Evolutionary conservation across 2,329 filamentous ascomycete species (phyloP), one percentile per base, ranked within the genome.

Genomic region (Aspergillus sojae): DNA sequence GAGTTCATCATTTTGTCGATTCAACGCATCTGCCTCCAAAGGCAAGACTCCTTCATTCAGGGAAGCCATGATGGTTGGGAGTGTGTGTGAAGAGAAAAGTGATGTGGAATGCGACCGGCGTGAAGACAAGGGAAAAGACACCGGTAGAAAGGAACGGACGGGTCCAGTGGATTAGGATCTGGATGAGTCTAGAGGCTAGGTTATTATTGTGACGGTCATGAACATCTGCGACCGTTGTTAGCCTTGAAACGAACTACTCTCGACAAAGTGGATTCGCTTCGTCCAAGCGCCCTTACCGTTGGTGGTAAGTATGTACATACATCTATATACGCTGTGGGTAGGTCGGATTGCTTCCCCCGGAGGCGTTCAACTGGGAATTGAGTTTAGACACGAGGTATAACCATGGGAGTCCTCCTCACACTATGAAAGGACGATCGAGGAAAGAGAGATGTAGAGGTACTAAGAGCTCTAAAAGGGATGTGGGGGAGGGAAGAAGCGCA

Each of bases 41-140:
- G 72, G 69, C 62, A 74, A 70, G 10, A 69, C 69, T 62, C 71
- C 71, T 50, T 70, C 71, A 54, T 67, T 71, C 26, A 70, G 60
- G 11, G 69, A 63, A 62, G 72, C 67, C 73, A 75, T 75, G 58
- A 45, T 67, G 53, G 60, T 34, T 53, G 32, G 43, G 58, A 21
- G 26, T 26, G 19, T n/a, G 30, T 52, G 45, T 19, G 28, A 61
- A 32, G 14, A 56, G 36, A 23, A 45, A 48, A 12, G 14, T 34
- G 26, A 43, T n/a, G 58, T 54, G 59, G 55, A 57, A 65, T 68
- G 67, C 71, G 69, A 71, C 65, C 67, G 68, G 63, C 60, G 60
- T 58, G 60, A 48, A 55, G 43, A 34, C 54, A 52, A 58, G 52
- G 48, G 32, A 30, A 34, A 39, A 30, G 48, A 26, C 56, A 48